Percentiles rank a stretch among this genome's conserved stretches.
phyloP scores from a whole-genome alignment of 441 rosid genomes.

The Populus tomentosa region DNA sequence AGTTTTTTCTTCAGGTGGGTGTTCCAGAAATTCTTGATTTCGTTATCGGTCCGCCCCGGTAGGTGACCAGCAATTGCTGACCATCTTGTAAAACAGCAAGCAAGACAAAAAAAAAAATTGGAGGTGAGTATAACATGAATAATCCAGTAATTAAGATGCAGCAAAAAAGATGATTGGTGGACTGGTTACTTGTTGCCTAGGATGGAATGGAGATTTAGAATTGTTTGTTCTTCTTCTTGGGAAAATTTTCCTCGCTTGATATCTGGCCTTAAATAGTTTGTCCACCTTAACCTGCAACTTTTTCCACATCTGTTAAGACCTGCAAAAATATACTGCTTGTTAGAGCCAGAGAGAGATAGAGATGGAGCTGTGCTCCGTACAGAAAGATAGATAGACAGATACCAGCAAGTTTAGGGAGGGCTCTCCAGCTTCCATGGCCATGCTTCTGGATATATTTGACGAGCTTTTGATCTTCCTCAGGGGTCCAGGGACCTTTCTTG shows the following conservation, averaged over 20 bases:
- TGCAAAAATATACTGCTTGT: neutral
- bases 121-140: neutral
- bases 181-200: conserved; percentile 72
- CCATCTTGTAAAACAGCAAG: conserved; percentile 46
- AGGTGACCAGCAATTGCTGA: conserved; percentile 77
- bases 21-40: conserved; percentile 89
- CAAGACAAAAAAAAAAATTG: neutral
- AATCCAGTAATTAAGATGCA: neutral
- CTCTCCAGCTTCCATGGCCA: conserved; percentile 97
- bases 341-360: neutral
- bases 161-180: neutral
- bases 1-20: conserved; percentile 19
- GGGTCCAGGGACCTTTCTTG: conserved; percentile 84
- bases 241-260: conserved; percentile 88
- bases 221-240: conserved; percentile 77
- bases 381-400: neutral
- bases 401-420: conserved; percentile 84
- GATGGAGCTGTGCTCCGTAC: too few relatives aligned
- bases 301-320: conserved; percentile 83
- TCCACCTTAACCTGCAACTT: conserved; percentile 91
- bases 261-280: conserved; percentile 17
- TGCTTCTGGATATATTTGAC: conserved; percentile 54
- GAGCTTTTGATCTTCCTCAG: conserved; percentile 83
- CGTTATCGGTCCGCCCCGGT: conserved; percentile 78
- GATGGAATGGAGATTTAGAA: conserved; percentile 78